Evolutionary conservation across 306 rosid genomes (phyloP), one percentile per base, ranked within the genome.

Genomic region (Trifolium repens): DNA sequence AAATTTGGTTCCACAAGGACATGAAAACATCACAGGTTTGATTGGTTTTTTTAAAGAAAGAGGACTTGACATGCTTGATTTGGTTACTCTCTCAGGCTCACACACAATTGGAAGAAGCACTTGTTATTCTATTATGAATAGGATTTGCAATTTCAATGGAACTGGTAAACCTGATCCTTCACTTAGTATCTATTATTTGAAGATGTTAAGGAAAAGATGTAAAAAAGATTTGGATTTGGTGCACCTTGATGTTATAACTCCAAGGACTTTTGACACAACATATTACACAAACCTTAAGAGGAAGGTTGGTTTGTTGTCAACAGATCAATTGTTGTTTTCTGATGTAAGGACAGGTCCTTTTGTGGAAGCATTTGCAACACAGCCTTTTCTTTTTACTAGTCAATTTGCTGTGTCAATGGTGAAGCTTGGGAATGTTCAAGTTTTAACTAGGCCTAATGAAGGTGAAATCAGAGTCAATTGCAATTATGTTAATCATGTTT

Each of bases 351-450:
- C 98, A 4, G 60, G 84, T 44, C 89, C 93, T 32, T 91, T 87
- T 75, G 94, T 91, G 12, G 79, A 84, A 30, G 84, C 87, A 49
- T 73, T 94, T 86, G 91, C 87, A 62, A 76, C 92, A 8, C 96
- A 91, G 2, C 86, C 89, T 52, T 78, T 79, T 9, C 90, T 91
- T 26, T 88, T 93, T 32, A 69, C 78, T 11, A 87, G 86, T 88
- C 98, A 91, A 71, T 93, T 91, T 80, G 76, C 92, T 0, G 88
- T 75, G 32, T 93, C 98, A 3, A 89, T 93, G 97, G 88, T 87
- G 75, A 93, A 88, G 77, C 91, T 91, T 81, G 98, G 98, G 67
- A 93, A 93, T 80, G 91, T 93, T 26, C 88, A 90, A 27, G 96
- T 91, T 24, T 78, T 89, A n/a, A 88, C 94, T 22, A 74, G 92